Base-by-base conservation (phyloP, 805 yeast genomes). In the Starmera amethionina region DNA sequence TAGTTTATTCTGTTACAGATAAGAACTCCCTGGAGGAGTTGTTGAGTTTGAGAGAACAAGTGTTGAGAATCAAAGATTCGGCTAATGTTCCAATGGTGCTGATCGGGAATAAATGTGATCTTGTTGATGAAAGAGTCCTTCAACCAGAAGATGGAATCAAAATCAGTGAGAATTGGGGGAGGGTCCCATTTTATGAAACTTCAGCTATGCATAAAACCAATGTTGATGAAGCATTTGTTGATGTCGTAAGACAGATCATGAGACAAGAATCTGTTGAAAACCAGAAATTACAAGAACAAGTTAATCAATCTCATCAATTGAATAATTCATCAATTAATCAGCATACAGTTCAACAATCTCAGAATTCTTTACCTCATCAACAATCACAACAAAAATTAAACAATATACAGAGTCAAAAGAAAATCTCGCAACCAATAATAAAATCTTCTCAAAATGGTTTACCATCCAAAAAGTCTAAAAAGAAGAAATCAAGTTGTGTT, bases 81-180 rank as follows among this genome's bases (percentile, higher is more conserved):
- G 64, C 69, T 1, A 73, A 72, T 44, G 93, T 85, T 28, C 96
- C 97, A 29, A 82, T 88, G 82, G 94, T 88, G 10, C 66, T 90
- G 32, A 80, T 89, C 32, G 97, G 96, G 40, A 88, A 87, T 62
- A 90, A 90, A 61, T 83, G 94, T 51, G 97, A 90, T 63, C 68
- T 86, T 46, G 75, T 73, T 8, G 75, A 75, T 18, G 88, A 82
- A 49, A 70, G 96, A 45, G 81, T 72, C n/a, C 70, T 88, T 15
- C 66, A 79, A 42, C 82, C 86, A 5, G 88, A 81, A 43, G 87
- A 83, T 48, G 97, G 96, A 34, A 79, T 84, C 39, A 75, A 75
- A 42, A 82, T 87, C 5, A 84, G 95, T 27, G 82, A 82, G 46
- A 75, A 76, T 43, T 85, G 96, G 94, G 94, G 90, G 14, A 47